Base-by-base conservation (phyloP, 139 green algal species). In the Bryopsis sp. region DNA sequence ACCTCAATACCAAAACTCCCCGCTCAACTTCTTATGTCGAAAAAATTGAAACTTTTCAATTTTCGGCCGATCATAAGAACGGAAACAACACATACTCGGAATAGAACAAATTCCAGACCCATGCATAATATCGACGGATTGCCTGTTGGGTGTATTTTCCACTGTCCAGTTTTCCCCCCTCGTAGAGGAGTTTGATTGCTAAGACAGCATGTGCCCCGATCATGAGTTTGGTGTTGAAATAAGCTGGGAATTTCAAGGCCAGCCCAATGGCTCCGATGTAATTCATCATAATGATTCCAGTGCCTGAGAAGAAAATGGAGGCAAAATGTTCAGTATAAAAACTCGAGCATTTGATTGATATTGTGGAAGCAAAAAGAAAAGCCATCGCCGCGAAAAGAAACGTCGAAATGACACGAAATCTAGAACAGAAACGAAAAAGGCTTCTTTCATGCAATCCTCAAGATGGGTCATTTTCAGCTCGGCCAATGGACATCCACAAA, bases 41-140 rank as follows among this genome's bases (percentile, higher is more conserved):
- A n/a, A n/a, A n/a, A n/a, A n/a, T n/a, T n/a, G n/a, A n/a, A n/a
- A n/a, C n/a, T n/a, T n/a, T n/a, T n/a, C n/a, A n/a, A n/a, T n/a
- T n/a, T n/a, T n/a, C n/a, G n/a, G n/a, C n/a, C n/a, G 4, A 24
- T 85, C 58, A 95, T 15, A 97, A 75, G 61, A 96, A 94, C 3
- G 87, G 86, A 32, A 96, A 78, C 48, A 98, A 58, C 2, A 81
- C 39, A 64, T 98, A 99, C 76, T 97, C 93, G 8, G 78, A 71
- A 68, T 99, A 99, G 71, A 99, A 98, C 15, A 97, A 78, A 67
- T 93, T 94, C 94, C 94, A 98, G 68, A 98, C 92, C 81, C 82
- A 88, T 8, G 75, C 69, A 76, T 96, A 96, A 76, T 88, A 97
- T 26, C 50, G 31, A 61, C 8, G 15, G 43, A 98, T 90, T 5